Evolutionary conservation across 140 eudicot species (phyloP).

Genomic region (Bidens hawaiensis): DNA sequence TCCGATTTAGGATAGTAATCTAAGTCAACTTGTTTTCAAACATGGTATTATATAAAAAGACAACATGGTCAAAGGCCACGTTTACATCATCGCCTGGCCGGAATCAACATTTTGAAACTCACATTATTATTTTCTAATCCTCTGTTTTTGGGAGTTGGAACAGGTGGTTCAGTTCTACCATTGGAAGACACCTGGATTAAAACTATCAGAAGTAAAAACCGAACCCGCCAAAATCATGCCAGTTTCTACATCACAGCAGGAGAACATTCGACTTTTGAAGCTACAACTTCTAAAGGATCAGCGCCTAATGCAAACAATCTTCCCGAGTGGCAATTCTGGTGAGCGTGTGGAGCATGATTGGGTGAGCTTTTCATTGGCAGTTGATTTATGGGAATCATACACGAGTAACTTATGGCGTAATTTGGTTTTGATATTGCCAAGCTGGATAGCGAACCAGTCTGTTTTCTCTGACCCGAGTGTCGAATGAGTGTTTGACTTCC

Average conservation of each 20-base stretch:
- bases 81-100: not conserved
- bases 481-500: constrained; percentile 7
- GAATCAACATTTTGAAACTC: not conserved
- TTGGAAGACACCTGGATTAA: constrained; percentile 47
- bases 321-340: constrained; percentile 5
- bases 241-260: constrained; percentile 37
- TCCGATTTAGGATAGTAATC: not conserved
- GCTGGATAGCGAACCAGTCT: constrained; percentile 58
- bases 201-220: constrained; percentile 17
- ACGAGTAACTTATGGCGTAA: constrained; percentile 38
- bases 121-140: not conserved
- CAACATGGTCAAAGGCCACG: not conserved
- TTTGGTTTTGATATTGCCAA: constrained; percentile 45
- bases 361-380: constrained; percentile 42
- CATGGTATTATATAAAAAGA: not conserved
- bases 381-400: constrained; percentile 70
- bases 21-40: not conserved
- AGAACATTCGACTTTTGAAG: constrained; percentile 31
- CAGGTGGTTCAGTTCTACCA: constrained; percentile 78
- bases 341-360: constrained; percentile 33
- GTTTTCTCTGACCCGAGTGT: constrained; percentile 30
- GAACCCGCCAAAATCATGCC: constrained; percentile 15
- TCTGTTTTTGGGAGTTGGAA: constrained; percentile 10
- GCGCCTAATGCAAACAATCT: constrained; percentile 30
- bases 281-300: constrained; percentile 42